Base-by-base conservation (phyloP, 2,329 filamentous ascomycete genomes). In the Truncatella angustata region DNA sequence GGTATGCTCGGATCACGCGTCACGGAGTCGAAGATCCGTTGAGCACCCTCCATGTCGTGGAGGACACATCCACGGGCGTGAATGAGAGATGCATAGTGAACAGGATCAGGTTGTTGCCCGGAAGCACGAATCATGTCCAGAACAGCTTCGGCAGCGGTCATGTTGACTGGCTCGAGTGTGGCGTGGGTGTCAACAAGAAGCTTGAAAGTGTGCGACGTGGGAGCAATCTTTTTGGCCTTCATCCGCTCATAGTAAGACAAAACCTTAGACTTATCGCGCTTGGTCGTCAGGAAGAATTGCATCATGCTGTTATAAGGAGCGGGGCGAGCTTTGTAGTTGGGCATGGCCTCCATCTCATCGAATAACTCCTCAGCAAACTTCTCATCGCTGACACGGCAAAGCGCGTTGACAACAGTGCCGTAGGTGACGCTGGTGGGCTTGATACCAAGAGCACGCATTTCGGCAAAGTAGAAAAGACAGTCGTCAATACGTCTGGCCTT, bases 271-370 rank as follows among this genome's bases (percentile, higher is more conserved):
- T 94, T 93, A 70, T 99, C 93, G 49, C 91, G 90, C 82, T 97
- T 97, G 51, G 93, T 97, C 52, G 90, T 96, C 60, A 97, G 79
- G 82, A 97, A 99, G 76, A 96, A 97, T 69, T 99, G 94, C 85
- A 99, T 99, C 86, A 99, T 89, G 72, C 91, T 96, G 78, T 99
- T 97, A 80, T 99, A 99, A 1, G 94, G 94, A 21, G 94, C 94
- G 23, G 94, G 92, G 9, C 94, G 88, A 36, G 94, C 91, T 78
- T 97, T 97, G 82, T 99, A 99, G 77, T 99, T 99, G 52, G 91
- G 88, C 87, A 96, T 96, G 43, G 87, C 85, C 76, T 99, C 94
- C 94, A 99, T 99, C 76, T 99, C 94, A 66, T 97, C 91, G 66
- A 99, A 99, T 62, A 97, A 84, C 72, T 97, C 91, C 66, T 97